Conservation (phyloP, 129 eudicot genomes). For the Centella asiatica region DNA sequence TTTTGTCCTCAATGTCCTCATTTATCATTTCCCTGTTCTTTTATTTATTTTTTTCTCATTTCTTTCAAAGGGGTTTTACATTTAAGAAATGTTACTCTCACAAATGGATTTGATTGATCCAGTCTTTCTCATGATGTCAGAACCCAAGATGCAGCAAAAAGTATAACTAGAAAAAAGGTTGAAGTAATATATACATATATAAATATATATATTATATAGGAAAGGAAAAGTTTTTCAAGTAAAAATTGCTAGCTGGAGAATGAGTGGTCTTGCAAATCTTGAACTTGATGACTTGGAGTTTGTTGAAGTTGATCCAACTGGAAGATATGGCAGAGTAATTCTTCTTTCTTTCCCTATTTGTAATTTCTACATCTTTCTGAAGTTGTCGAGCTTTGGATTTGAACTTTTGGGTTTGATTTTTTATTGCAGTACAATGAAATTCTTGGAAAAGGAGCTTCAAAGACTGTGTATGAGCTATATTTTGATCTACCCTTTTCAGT, state of each 20-base stretch:
- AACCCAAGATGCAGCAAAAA: not conserved
- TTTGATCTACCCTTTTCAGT: not conserved
- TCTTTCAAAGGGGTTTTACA: no score
- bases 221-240: no score
- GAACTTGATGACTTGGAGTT: constrained; percentile 18
- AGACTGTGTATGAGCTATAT: constrained; percentile 19
- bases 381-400: not conserved
- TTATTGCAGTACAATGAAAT: constrained; percentile 25
- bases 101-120: not conserved
- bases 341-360: not conserved
- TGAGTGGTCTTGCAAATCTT: constrained; percentile 16
- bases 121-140: not conserved
- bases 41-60: no score
- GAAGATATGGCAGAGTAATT: constrained; percentile 32
- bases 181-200: not conserved
- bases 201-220: no score
- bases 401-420: not conserved
- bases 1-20: no score
- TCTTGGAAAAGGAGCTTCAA: constrained; percentile 32
- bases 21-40: no score
- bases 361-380: not conserved
- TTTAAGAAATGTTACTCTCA: no score
- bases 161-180: not conserved
- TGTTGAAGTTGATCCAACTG: constrained; percentile 35
- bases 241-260: no score